Base-by-base conservation (phyloP, 192 early-diverging fungal genomes). In the Ramicandelaber brevisporus region DNA sequence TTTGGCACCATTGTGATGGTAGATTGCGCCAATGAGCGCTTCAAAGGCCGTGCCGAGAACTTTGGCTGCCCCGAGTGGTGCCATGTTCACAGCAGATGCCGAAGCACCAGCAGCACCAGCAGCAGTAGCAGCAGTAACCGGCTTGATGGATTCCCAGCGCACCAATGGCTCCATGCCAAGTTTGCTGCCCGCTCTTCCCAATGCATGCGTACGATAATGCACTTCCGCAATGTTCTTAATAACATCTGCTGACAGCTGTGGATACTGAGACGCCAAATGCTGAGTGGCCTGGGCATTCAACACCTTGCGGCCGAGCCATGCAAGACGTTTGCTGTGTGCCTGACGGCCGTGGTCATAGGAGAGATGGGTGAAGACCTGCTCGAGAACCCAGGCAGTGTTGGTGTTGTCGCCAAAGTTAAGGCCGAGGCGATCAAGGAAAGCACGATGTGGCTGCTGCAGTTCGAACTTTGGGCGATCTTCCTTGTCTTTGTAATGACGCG, bases 1-100 rank as follows among this genome's bases (percentile, higher is more conserved):
- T 19, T 38, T 31, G 0, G 63, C 36, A 0, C 85, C 87, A 38
- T 78, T 55, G 15, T 76, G 63, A 29, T 49, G 33, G 43, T 84
- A 84, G 5, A 93, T 26, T 2, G 85, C 82, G 6, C 92, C 92
- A 24, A 97, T 50, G n/a, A 90, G 52, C 0, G 82, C 70, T 38
- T 77, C n/a, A 12, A 85, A 49, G 15, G 61, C 42, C 22, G 58
- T 52, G 15, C 63, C 70, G 34, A 65, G 44, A 26, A 68, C 67
- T 23, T 55, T 50, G 34, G 36, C 43, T 31, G 29, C 27, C n/a
- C 41, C 64, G 31, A 46, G 55, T 44, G 36, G 40, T 38, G 17
- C 18, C n/a, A 20, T 0, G 17, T 2, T 8, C 10, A 17, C 14
- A 17, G n/a, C n/a, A n/a, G n/a, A n/a, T n/a, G n/a, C n/a, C n/a